Base-by-base conservation (phyloP, 148 eudicot genomes). In the Chenopodium album region DNA sequence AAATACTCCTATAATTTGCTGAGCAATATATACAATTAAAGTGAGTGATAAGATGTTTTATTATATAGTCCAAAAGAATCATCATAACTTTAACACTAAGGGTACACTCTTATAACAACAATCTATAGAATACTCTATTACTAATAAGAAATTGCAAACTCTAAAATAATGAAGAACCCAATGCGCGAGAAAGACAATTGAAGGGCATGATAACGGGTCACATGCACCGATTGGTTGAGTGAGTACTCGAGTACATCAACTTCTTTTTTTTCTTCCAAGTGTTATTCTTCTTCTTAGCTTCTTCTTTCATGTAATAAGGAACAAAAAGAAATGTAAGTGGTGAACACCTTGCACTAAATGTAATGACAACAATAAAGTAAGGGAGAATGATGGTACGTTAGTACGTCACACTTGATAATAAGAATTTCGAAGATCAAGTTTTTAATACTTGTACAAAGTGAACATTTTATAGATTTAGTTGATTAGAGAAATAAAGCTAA, bases 151-250 rank as follows among this genome's bases (percentile, higher is more conserved):
- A 9, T 32, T 37, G 75, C 29, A 72, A 64, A 65, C 22, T 6
- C 44, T 66, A 74, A 22, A 28, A 74, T 52, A 65, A 75, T 4
- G 31, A 20, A 81, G 54, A 7, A 13, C 3, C 67, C 70, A 54
- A 54, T 75, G 34, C 54, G 29, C 78, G 56, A 76, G 84, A 76
- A 81, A 81, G 83, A 76, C 79, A 76, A 76, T 76, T 23, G 75
- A 76, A 81, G 75, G 48, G 54, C 84, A 76, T 81, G 75, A 81
- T 81, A 65, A 68, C 63, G 68, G 79, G 75, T 76, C 84, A 75
- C 83, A 76, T 81, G 84, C 84, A 76, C 37, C 44, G 28, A 69
- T 81, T 81, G 22, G 56, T 81, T 50, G 60, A 75, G 78, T 66
- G 73, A 16, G 7, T 60, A 81, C 66, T 75, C 66, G 79, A 81